Percentiles rank a stretch among this genome's conserved stretches.
These are phyloP conservation scores for Globisporangium cederbergense DNA, from an alignment of 352 stramenopile species.

Conservation along the genomic window DNA sequence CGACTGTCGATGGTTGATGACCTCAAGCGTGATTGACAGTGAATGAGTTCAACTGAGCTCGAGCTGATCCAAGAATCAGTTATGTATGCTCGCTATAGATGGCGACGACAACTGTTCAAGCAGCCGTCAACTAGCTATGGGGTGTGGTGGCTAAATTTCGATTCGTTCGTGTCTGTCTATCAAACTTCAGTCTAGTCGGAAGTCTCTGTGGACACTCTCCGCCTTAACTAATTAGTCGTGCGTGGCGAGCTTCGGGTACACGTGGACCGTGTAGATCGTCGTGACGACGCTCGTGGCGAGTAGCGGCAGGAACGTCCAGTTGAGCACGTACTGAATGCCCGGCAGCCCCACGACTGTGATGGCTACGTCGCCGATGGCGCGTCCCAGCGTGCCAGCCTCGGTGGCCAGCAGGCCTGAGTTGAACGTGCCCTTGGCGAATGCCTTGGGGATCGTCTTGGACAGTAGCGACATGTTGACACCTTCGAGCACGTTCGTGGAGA, in stretches of 20 bases:
- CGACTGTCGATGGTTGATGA: too few species aligned
- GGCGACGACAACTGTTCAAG: too few species aligned
- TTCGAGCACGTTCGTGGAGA: conserved; percentile 92
- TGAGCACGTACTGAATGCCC: conserved; percentile 82
- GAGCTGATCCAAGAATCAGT: too few species aligned
- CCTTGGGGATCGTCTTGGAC: conserved; percentile 92
- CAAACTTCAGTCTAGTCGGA: background rate
- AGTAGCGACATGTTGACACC: conserved; percentile 92
- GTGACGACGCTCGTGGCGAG: conserved; percentile 50
- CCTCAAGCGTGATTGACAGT: too few species aligned
- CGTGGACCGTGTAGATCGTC: conserved; percentile 65
- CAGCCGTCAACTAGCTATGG: too few species aligned
- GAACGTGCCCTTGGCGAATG: conserved; percentile 91
- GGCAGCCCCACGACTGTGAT: conserved; percentile 83
- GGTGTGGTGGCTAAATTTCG: background rate
- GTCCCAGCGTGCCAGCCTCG: conserved; percentile 88
- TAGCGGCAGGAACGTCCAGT: conserved; percentile 77
- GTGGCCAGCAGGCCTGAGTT: conserved; percentile 95
- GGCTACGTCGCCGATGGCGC: conserved; percentile 80
- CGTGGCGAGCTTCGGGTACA: conserved; percentile 66
- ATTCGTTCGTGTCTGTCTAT: background rate
- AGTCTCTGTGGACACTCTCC: background rate
- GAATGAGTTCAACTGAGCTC: too few species aligned
- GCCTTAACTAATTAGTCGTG: conserved; percentile 29
- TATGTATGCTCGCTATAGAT: too few species aligned